Percentiles rank a stretch among this genome's conserved stretches.
Evolutionary conservation across 2,329 filamentous ascomycete species (phyloP).

Genomic region (Alternaria conjuncta): DNA sequence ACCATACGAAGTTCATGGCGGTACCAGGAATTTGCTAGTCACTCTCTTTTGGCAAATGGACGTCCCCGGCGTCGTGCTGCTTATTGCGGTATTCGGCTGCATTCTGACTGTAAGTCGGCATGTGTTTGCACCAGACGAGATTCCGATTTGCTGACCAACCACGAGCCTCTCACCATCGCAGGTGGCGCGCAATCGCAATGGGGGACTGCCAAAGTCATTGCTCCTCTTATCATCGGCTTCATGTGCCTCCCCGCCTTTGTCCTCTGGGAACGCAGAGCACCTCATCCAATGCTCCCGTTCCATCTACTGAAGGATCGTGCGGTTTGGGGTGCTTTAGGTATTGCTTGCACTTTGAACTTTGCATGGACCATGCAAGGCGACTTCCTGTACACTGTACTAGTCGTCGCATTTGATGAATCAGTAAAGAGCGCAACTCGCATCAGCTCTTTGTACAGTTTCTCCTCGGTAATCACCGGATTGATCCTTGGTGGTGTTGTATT

Average conservation of each 20-base stretch:
- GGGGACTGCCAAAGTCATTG: conserved; percentile 59
- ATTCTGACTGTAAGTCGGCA: conserved; percentile 46
- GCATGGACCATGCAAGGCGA: conserved; percentile 68
- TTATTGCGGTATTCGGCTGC: conserved; percentile 57
- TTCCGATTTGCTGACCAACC: neutral
- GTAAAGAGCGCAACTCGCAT: conserved; percentile 65
- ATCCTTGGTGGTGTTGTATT: conserved; percentile 62
- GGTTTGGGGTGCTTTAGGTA: conserved; percentile 69
- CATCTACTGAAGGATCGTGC: conserved; percentile 66
- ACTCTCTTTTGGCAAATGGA: conserved; percentile 66
- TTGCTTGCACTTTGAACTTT: conserved; percentile 38
- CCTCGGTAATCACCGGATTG: conserved; percentile 64
- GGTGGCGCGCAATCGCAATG: conserved; percentile 57
- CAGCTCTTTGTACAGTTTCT: conserved; percentile 64
- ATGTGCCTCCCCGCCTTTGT: conserved; percentile 58
- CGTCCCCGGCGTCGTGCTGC: conserved; percentile 55
- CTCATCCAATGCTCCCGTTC: conserved; percentile 65
- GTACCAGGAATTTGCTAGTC: conserved; percentile 36
- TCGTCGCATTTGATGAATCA: conserved; percentile 67
- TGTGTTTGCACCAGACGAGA: neutral
- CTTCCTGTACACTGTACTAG: conserved; percentile 68
- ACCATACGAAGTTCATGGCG: conserved; percentile 53
- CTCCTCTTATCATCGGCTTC: conserved; percentile 60
- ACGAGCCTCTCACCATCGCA: conserved; percentile 60
- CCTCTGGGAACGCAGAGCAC: conserved; percentile 61